Conservation (phyloP, 306 rosid genomes). For the Prunus mume region DNA sequence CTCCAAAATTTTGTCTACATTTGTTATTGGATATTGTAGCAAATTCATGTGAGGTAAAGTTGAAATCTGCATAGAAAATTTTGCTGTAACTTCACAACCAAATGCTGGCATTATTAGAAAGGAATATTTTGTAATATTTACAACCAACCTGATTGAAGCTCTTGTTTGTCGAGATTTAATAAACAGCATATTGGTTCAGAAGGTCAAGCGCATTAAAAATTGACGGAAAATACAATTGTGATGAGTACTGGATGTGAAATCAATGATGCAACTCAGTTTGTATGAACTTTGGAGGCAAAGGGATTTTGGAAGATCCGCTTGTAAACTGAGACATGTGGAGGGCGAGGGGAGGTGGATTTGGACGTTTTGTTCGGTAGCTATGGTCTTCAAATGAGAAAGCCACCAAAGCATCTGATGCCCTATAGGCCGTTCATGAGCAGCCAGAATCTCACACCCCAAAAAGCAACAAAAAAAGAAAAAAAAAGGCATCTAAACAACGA, state of each 20-base stretch:
- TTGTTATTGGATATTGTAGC: background rate
- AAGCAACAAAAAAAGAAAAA: too few species aligned
- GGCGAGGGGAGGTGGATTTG: background rate
- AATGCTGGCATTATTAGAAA: background rate
- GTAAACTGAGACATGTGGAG: background rate
- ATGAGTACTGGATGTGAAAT: background rate
- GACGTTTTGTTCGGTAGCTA: constrained; percentile 2
- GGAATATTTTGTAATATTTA: too few species aligned
- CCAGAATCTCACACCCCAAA: background rate
- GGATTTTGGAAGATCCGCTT: background rate
- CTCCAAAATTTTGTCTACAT: background rate
- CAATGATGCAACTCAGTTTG: background rate
- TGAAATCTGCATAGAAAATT: background rate
- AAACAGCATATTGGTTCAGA: background rate
- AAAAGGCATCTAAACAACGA: background rate
- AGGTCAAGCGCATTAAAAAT: background rate
- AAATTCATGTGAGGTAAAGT: background rate
- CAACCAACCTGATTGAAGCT: background rate
- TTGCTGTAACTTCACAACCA: background rate
- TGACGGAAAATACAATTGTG: background rate
- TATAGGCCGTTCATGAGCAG: background rate
- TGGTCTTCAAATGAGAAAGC: background rate
- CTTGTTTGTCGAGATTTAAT: too few species aligned
- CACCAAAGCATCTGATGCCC: background rate
- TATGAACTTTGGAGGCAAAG: background rate